Evolutionary conservation across 371 early-diverging fungal genomes (phyloP), one percentile per base, ranked within the genome.

Genomic region (Circinella minor): DNA sequence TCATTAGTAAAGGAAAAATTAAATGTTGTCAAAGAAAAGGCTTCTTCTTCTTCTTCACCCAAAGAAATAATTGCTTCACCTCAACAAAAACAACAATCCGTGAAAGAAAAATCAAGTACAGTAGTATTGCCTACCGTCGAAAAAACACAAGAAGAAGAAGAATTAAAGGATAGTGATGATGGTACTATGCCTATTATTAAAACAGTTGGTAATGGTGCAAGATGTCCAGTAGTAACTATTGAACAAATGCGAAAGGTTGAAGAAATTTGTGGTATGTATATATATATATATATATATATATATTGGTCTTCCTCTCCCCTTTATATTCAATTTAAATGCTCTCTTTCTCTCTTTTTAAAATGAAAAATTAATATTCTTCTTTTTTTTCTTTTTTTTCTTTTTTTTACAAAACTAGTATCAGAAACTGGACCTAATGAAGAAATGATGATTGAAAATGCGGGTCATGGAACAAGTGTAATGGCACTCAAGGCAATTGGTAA

Each of bases 361-460:
- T 27, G 27, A 27, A 27, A 27, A 27, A 27, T 27, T 27, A 27
- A 27, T 27, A 27, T 27, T 27, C 27, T n/a, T n/a, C n/a, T n/a
- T n/a, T n/a, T n/a, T n/a, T 51, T 27, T 54, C 37, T 37, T 39
- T 63, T 43, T 14, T 36, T 14, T 60, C 48, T 37, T 51, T 61
- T n/a, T n/a, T n/a, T n/a, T n/a, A n/a, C n/a, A n/a, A n/a, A n/a
- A n/a, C n/a, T n/a, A 65, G 74, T 38, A 59, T 13, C 69, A 10
- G 91, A 90, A 65, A 88, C 87, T 27, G 94, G 93, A 5, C 87
- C 90, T 13, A 88, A 81, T 65, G 86, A 90, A 20, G 86, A 86
- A 47, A 92, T 91, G 69, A 84, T 93, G 83, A 82, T 93, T 55
- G 95, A 95, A 73, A 94, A 95, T 78, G 94, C 89, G 18, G 95